Conservation (phyloP, 139 green algal genomes). For the Ettlia oleoabundans region DNA sequence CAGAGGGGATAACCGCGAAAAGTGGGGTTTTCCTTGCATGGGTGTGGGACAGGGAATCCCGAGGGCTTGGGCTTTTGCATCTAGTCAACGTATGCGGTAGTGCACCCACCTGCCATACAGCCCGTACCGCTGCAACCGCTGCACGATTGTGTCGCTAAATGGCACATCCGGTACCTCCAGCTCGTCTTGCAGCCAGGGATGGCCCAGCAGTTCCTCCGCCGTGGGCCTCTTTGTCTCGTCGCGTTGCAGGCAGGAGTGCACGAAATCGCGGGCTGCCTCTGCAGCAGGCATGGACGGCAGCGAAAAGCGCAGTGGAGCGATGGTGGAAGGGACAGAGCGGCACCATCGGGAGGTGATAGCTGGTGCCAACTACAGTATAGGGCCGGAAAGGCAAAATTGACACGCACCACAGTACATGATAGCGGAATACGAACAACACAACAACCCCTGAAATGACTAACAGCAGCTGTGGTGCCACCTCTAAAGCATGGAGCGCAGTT, state of each 20-base stretch:
- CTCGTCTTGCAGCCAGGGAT: constrained; percentile 67
- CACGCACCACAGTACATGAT: no score
- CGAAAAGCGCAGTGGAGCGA: neutral
- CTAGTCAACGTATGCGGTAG: neutral
- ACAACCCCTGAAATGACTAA: no score
- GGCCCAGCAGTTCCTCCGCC: constrained; percentile 65
- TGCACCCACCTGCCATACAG: constrained; percentile 23
- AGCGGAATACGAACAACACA: no score
- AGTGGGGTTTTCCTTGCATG: no score
- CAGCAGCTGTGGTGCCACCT: no score
- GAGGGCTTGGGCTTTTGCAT: no score
- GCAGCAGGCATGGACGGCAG: neutral
- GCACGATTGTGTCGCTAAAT: constrained; percentile 69
- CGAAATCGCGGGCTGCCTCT: constrained; percentile 36
- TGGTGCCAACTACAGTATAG: no score
- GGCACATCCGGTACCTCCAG: constrained; percentile 12
- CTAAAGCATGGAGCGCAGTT: no score
- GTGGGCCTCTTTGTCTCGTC: constrained; percentile 67
- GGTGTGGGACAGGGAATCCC: no score
- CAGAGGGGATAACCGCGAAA: neutral
- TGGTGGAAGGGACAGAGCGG: neutral
- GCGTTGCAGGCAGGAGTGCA: constrained; percentile 61
- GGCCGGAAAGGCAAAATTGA: no score
- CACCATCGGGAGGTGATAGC: neutral
- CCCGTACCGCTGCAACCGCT: constrained; percentile 78